Conservation (phyloP, 306 rosid species). For the Vigna unguiculata region DNA sequence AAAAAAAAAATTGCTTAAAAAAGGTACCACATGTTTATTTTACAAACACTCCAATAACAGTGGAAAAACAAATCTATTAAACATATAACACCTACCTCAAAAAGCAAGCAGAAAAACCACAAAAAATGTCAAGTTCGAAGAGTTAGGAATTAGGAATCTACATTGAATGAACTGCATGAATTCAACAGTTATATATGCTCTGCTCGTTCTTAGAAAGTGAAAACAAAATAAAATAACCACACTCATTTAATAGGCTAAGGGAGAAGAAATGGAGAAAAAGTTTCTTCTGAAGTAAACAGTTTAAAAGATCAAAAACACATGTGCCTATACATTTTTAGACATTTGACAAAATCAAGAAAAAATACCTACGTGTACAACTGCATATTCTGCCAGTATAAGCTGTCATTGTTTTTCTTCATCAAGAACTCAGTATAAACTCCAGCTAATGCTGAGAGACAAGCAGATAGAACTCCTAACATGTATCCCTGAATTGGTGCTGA, state of each 20-base stretch:
- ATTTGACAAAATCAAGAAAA: conserved; percentile 40
- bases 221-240: conserved; percentile 25
- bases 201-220: conserved; percentile 14
- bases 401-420: conserved; percentile 98
- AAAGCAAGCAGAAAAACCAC: not conserved
- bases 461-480: conserved; percentile 82
- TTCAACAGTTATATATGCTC: conserved; percentile 22
- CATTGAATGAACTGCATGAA: not conserved
- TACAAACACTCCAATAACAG: conserved; percentile 14
- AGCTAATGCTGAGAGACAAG: conserved; percentile 96
- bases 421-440: conserved; percentile 94
- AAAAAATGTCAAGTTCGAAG: not conserved
- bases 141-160: conserved; percentile 30
- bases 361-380: conserved; percentile 92
- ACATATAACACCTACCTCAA: not conserved
- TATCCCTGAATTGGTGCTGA: conserved; percentile 93
- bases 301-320: conserved; percentile 51
- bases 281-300: conserved; percentile 22
- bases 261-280: not conserved
- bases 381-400: conserved; percentile 96
- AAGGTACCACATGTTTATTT: conserved; percentile 1
- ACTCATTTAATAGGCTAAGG: conserved; percentile 10
- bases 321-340: conserved; percentile 8
- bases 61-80: conserved; percentile 10
- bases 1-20: not conserved